These are phyloP conservation scores for Aspergillus conjunctus DNA, from an alignment of 495 filamentous ascomycete genomes.

Conservation along the genomic window DNA sequence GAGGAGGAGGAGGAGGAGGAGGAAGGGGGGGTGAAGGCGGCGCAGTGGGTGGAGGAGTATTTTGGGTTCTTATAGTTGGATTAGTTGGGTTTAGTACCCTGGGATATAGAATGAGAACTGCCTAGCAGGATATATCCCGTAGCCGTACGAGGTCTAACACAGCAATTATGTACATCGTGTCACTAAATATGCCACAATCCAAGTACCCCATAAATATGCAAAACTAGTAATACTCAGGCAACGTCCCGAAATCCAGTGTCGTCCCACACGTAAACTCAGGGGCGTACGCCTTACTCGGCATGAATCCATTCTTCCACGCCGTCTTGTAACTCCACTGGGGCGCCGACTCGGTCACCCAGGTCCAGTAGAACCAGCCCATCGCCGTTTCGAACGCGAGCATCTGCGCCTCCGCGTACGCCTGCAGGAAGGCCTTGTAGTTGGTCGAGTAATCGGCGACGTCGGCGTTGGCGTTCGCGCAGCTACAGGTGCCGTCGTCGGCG, in stretches of 20 bases:
- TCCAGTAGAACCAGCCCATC: slow-evolving; percentile 99
- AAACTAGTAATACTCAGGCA: slow-evolving; percentile 54
- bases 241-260: slow-evolving; percentile 68
- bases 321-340: slow-evolving; percentile 94
- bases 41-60: slow-evolving; percentile 60
- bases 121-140: too few species aligned
- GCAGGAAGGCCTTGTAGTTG: slow-evolving; percentile 82
- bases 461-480: slow-evolving; percentile 75
- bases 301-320: slow-evolving; percentile 78
- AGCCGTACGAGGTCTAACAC: too few species aligned
- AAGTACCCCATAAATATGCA: too few species aligned
- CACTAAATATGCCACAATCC: too few species aligned
- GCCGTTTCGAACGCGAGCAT: slow-evolving; percentile 89
- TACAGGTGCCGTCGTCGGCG: slow-evolving; percentile 58
- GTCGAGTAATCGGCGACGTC: slow-evolving; percentile 65
- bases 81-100: too few species aligned
- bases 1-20: too few species aligned
- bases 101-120: too few species aligned
- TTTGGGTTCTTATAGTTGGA: slow-evolving; percentile 40
- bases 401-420: slow-evolving; percentile 91
- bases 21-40: slow-evolving; percentile 51
- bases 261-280: slow-evolving; percentile 73
- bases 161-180: too few species aligned
- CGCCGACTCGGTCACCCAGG: slow-evolving; percentile 77
- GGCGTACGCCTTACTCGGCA: slow-evolving; percentile 78